Base-by-base conservation (phyloP, 2,329 filamentous ascomycete species). In the Colletotrichum neosansevieriae region DNA sequence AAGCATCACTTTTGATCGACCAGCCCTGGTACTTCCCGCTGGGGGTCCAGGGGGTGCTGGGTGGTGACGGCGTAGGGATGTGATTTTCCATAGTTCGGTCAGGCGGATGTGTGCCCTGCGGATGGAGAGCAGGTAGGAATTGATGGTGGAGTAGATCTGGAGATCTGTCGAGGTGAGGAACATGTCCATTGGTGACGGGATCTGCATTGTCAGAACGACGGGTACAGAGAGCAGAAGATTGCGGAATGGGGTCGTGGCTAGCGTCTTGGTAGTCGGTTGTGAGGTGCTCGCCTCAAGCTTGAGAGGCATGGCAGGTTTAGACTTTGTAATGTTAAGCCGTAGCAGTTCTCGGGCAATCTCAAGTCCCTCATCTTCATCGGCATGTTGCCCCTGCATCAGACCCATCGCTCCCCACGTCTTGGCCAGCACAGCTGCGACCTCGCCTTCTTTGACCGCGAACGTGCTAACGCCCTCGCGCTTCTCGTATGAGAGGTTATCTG, bases 71-170 rank as follows among this genome's bases (percentile, higher is more conserved):
- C 95, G 88, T 56, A 97, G 86, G 1, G 89, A 88, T 5, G 91
- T 93, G 70, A 92, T 90, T 76, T 94, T 94, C 94, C 96, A 98
- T 1, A 98, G 82, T 72, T 93, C 89, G 1, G 93, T 92, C 1
- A 98, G 85, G 42, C 92, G 91, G 15, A 97, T 88, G 76, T 98
- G 94, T 3, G 94, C 93, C 66, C 94, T 89, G 59, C 94, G 91
- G 71, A 98, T 90, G 0, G 93, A 92, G 10, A 98, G 82, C 0
- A 99, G 86, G 73, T 98, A 98, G 2, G 93, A 88, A 77, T 97
- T 94, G 70, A 98, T 91, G n/a, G 86, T 86, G 0, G 94, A 92
- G 78, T 98, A 99, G 0, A 88, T 87, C 56, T 91, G 87, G 11
- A 97, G 81, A 74, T 98, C 94, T 0, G 89, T 84, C 4, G 87